phyloP scores from a whole-genome alignment of 768 basidiomycete genomes.

The Trametes villosa region DNA sequence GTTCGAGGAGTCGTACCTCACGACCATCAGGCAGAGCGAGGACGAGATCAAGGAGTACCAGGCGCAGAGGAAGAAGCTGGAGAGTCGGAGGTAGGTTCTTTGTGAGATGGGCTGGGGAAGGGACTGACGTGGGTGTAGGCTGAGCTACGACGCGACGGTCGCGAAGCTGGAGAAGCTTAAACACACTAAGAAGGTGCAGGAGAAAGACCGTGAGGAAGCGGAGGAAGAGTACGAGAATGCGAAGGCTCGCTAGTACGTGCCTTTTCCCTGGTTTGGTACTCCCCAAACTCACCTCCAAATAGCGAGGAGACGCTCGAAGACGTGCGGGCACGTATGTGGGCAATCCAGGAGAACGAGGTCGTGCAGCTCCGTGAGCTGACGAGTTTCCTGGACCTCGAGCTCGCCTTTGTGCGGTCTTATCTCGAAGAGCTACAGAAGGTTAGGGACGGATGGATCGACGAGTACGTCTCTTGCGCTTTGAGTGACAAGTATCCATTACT shows the following conservation, averaged over 20 bases:
- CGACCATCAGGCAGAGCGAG: conserved; percentile 63
- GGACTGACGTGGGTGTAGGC: conserved; percentile 35
- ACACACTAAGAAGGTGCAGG: conserved; percentile 81
- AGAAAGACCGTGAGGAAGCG: conserved; percentile 68
- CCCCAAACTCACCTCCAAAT: not conserved
- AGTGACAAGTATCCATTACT: no score
- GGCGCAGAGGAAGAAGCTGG: conserved; percentile 79
- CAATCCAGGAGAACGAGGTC: conserved; percentile 80
- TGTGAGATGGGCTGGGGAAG: not conserved
- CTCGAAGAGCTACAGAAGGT: conserved; percentile 74
- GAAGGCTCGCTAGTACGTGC: conserved; percentile 72
- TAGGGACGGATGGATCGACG: conserved; percentile 66
- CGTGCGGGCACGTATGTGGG: conserved; percentile 76
- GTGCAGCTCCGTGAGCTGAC: conserved; percentile 73
- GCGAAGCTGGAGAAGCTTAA: conserved; percentile 71
- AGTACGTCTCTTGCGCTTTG: conserved; percentile 46
- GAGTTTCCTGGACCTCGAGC: conserved; percentile 70
- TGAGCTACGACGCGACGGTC: conserved; percentile 77
- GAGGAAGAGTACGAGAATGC: conserved; percentile 81
- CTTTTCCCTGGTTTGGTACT: not conserved
- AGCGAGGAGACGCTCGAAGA: conserved; percentile 91
- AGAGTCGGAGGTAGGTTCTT: conserved; percentile 70
- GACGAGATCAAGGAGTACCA: conserved; percentile 88
- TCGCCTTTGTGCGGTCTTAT: conserved; percentile 75
- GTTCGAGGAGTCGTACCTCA: conserved; percentile 74